Evolutionary conservation across 163 green algal genomes (phyloP).

Genomic region (Picocystis sp.): DNA sequence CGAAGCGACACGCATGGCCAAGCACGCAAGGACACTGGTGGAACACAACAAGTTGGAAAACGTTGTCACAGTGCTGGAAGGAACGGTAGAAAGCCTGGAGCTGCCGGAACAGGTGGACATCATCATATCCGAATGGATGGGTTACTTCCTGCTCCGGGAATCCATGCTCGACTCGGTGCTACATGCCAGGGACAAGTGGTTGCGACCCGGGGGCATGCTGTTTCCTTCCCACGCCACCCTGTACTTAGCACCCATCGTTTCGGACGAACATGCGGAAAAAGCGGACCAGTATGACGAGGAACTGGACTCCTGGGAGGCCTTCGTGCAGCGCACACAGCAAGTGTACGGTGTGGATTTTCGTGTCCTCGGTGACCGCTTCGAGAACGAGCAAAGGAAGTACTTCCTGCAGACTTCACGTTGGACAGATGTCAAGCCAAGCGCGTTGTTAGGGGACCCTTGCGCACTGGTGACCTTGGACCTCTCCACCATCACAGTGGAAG

Average conservation of each 20-base stretch:
- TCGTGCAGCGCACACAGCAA: constrained; percentile 59
- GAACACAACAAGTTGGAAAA: constrained; percentile 59
- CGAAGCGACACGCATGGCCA: constrained; percentile 85
- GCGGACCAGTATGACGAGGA: no score
- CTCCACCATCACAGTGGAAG: no score
- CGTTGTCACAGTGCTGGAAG: constrained; percentile 75
- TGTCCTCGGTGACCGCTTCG: constrained; percentile 45
- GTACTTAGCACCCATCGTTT: constrained; percentile 53
- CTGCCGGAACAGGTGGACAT: constrained; percentile 86
- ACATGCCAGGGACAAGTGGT: constrained; percentile 48
- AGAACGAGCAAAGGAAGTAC: constrained; percentile 68
- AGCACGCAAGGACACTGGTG: constrained; percentile 56
- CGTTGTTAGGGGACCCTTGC: constrained; percentile 50
- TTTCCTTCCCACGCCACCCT: constrained; percentile 83
- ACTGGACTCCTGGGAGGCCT: constrained; percentile 67
- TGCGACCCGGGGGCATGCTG: constrained; percentile 72
- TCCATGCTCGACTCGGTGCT: constrained; percentile 88
- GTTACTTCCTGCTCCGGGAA: constrained; percentile 87
- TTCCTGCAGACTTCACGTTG: constrained; percentile 42
- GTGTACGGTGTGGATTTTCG: constrained; percentile 73
- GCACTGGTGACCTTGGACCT: constrained; percentile 23
- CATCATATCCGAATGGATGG: constrained; percentile 93
- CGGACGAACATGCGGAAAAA: no score
- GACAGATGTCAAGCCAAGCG: constrained; percentile 60
- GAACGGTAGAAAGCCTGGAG: constrained; percentile 71